A percentile compares a stretch with the other conserved stretches of the same genome.
phyloP scores from a whole-genome alignment of 2,329 filamentous ascomycete genomes.

The Aspergillus felis region DNA sequence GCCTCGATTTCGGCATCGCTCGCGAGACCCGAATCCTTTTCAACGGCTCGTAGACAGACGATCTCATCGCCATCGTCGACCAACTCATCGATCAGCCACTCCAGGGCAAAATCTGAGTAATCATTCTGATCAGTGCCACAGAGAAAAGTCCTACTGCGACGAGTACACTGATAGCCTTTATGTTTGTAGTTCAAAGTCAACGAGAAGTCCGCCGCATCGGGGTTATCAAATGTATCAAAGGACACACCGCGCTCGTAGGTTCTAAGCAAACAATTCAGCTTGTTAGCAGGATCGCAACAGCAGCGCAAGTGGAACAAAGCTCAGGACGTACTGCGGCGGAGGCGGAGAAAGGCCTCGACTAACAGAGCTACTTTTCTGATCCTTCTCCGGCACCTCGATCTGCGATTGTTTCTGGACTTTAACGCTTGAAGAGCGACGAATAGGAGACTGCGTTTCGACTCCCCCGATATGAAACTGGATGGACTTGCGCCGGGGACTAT shows the following conservation, averaged over 20 bases:
- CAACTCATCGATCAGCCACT: constrained; percentile 87
- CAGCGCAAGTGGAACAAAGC: neutral
- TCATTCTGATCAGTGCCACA: constrained; percentile 87
- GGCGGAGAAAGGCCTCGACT: constrained; percentile 36
- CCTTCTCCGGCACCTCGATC: constrained; percentile 21
- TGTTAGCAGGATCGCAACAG: constrained; percentile 3
- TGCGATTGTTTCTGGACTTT: constrained; percentile 24
- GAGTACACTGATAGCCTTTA: constrained; percentile 75
- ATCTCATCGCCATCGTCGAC: constrained; percentile 93
- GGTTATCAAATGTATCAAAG: constrained; percentile 70
- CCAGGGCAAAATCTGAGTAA: constrained; percentile 86
- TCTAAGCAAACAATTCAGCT: constrained; percentile 29
- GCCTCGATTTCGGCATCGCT: constrained; percentile 59
- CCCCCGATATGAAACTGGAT: constrained; percentile 37
- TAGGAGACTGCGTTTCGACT: constrained; percentile 23
- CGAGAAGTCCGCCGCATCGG: constrained; percentile 65
- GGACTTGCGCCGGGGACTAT: constrained; percentile 30
- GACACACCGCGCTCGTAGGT: constrained; percentile 65
- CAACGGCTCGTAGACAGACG: constrained; percentile 82
- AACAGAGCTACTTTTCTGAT: constrained; percentile 14
- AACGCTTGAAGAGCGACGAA: constrained; percentile 24
- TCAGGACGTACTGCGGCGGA: constrained; percentile 36
- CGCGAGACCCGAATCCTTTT: constrained; percentile 71
- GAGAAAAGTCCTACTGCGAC: constrained; percentile 81
- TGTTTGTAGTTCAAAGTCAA: constrained; percentile 83